Evolutionary conservation across 257 asterid species (phyloP), one percentile per base, ranked within the genome.

Genomic region (Misopates orontium): DNA sequence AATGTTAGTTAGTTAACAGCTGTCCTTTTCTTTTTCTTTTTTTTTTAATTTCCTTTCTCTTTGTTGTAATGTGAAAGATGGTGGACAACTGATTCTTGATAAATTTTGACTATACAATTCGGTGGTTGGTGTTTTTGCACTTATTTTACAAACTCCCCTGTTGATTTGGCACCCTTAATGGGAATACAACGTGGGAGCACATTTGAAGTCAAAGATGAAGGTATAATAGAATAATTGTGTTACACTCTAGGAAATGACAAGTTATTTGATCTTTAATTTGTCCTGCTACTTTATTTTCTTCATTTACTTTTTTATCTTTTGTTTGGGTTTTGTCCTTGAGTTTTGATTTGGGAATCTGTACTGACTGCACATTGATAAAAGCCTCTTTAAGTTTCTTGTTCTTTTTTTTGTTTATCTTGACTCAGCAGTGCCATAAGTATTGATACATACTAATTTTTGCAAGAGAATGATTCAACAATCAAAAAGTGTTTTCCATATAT

Each of bases 1-100:
- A 71, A 62, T 53, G 60, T 72, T 48, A 63, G 50, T 75, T 63
- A 63, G 49, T 48, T 70, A 22, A 77, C 71, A 80, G 76, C 74
- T 60, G 73, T 74, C 60, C n/a, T 47, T 71, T 36, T 36, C 42
- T 36, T 60, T 32, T 52, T 47, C 58, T 45, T 8, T 58, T 28
- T 40, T 56, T 66, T 56, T 28, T 28, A 28, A 24, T 16, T 67
- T 10, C 63, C 62, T 28, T 56, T 61, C 63, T 73, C 32, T 63
- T n/a, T 44, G 67, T 50, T 68, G n/a, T 53, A 60, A 58, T 60
- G 59, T 65, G 56, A 32, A 41, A 44, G 75, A 61, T 67, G 78
- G 73, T 78, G 72, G 73, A 56, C 47, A 49, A 28, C 70, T 61
- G 70, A 70, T 71, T 58, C 67, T 61, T 64, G 59, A n/a, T n/a